These are phyloP conservation scores for Penicillium malachiteum DNA, from an alignment of 495 filamentous ascomycete genomes.

Conservation along the genomic window DNA sequence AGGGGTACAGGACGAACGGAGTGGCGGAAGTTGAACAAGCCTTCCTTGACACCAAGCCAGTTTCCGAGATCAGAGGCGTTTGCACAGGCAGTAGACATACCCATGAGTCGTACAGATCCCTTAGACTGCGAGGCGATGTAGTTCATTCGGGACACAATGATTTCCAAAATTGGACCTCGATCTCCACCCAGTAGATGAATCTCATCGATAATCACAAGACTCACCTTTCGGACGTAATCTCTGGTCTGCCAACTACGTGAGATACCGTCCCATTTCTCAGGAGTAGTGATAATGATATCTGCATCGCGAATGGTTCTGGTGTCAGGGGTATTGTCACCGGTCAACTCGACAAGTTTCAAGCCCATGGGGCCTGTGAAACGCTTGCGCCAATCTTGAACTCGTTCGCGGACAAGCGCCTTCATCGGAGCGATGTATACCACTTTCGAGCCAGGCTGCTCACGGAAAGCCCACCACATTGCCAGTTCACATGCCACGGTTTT, in stretches of 20 bases:
- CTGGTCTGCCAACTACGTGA: slow-evolving; percentile 96
- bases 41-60: slow-evolving; percentile 97
- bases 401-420: slow-evolving; percentile 96
- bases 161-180: slow-evolving; percentile 94
- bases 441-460: slow-evolving; percentile 92
- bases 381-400: slow-evolving; percentile 90
- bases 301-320: slow-evolving; percentile 91
- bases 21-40: slow-evolving; percentile 95
- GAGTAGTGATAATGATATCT: slow-evolving; percentile 97
- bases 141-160: slow-evolving; percentile 99
- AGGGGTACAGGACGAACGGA: slow-evolving; percentile 96
- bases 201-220: slow-evolving; percentile 97
- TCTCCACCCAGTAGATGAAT: slow-evolving; percentile 96
- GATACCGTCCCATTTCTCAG: slow-evolving; percentile 99
- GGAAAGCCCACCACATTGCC: slow-evolving; percentile 99
- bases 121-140: slow-evolving; percentile 93
- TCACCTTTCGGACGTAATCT: slow-evolving; percentile 92
- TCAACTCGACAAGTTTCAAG: slow-evolving; percentile 90
- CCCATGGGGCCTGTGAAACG: slow-evolving; percentile 83
- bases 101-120: slow-evolving; percentile 82
- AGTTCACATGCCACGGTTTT: slow-evolving; percentile 95
- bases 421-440: slow-evolving; percentile 99
- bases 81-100: slow-evolving; percentile 97
- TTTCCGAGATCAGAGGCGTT: slow-evolving; percentile 93
- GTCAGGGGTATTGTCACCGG: slow-evolving; percentile 97